Base-by-base conservation (phyloP, 495 filamentous ascomycete species). In the Penicillium diatomitis region DNA sequence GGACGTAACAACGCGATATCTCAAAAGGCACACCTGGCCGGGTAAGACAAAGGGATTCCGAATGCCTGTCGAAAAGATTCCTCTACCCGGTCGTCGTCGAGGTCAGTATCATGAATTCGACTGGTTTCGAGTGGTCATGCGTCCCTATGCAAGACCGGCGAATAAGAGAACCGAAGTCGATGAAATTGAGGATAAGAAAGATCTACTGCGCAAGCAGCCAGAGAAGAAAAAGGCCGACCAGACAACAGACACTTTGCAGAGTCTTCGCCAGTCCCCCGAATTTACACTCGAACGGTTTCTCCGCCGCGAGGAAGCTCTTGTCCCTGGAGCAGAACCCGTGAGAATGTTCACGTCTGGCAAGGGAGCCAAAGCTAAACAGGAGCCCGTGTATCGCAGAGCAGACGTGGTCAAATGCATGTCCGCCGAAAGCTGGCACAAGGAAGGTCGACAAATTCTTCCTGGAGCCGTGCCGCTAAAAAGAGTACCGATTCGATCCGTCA, bases 391-490 rank as follows among this genome's bases (percentile, higher is more conserved):
- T 66, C 75, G 73, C 7, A 85, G 90, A 33, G 76, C 76, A 35
- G 90, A 96, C 55, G 80, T 99, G 4, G 79, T 88, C 4, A 69
- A 79, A 49, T 95, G 94, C 61, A 87, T 92, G 58, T 89, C 84
- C n/a, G 84, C 84, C 10, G 92, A 99, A 58, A 94, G 85, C 40
- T 97, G 94, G 94, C 94, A 96, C 59, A 95, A 95, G 60, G 94
- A 97, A 76, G 92, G 92, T 27, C 81, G 90, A 2, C 82, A 79
- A 32, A 75, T 94, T 8, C 78, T 75, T 8, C 59, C 71, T 0
- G 88, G 87, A 20, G 78, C 83, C 49, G 69, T 82, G 33, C 85
- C 91, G 0, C 69, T 96, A 37, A 99, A 99, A 60, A 75, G 74
- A 34, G 92, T 96, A 0, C 88, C 90, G 7, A 87, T 91, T 59